Conservation (phyloP, 1,284 basidiomycete species). For the Cerrena zonata region DNA sequence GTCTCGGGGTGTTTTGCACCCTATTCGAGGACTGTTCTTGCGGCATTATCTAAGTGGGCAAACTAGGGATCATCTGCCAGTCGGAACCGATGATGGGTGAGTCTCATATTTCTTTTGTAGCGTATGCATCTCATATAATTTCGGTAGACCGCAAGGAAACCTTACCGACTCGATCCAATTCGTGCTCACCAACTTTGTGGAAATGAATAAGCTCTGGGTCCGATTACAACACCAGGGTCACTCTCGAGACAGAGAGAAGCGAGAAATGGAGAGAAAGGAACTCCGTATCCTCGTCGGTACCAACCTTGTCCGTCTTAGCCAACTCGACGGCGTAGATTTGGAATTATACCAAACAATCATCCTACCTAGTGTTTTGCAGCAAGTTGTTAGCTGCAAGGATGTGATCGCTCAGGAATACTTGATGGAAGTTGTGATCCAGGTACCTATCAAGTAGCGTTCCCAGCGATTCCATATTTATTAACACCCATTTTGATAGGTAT, state of each 20-base stretch:
- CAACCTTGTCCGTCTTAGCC: conserved; percentile 87
- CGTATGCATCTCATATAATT: background rate
- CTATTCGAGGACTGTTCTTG: conserved; percentile 86
- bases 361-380: conserved; percentile 85
- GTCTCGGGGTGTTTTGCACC: conserved; percentile 90
- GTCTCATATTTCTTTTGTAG: conserved; percentile 23
- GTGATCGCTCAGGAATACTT: conserved; percentile 95
- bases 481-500: conserved; percentile 53
- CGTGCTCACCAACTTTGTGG: conserved; percentile 93
- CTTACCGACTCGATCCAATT: conserved; percentile 90
- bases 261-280: conserved; percentile 89
- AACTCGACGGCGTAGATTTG: conserved; percentile 89
- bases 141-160: conserved; percentile 71
- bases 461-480: background rate
- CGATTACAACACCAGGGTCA: conserved; percentile 93
- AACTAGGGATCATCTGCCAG: conserved; percentile 86
- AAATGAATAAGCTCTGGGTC: conserved; percentile 99
- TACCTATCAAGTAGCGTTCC: conserved; percentile 26
- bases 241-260: conserved; percentile 89
- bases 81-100: conserved; percentile 79
- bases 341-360: conserved; percentile 82
- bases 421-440: conserved; percentile 97
- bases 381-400: conserved; percentile 94
- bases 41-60: conserved; percentile 93
- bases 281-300: conserved; percentile 91